Percentiles rank a stretch among this genome's conserved stretches.
phyloP scores from a whole-genome alignment of 345 rosid species.

The Hypericum perforatum region DNA sequence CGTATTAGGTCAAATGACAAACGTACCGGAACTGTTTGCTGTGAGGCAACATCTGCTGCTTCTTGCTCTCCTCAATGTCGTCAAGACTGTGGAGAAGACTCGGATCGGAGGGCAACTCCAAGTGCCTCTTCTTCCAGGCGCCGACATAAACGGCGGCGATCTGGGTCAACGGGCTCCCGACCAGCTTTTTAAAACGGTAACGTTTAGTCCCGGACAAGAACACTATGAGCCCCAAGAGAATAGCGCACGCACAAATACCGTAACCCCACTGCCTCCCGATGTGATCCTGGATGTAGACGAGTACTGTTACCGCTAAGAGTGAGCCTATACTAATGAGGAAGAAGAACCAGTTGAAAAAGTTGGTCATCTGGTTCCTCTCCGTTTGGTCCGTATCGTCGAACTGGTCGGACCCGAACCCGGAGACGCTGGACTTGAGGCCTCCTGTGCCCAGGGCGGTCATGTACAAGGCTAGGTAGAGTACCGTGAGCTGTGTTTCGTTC shows the following conservation, averaged over 20 bases:
- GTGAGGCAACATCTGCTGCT: constrained; percentile 68
- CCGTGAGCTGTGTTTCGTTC: constrained; percentile 43
- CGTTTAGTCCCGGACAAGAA: constrained; percentile 68
- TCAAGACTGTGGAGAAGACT: constrained; percentile 43
- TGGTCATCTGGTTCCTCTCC: constrained; percentile 56
- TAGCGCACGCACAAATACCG: constrained; percentile 71
- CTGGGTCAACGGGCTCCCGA: constrained; percentile 92
- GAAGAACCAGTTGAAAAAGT: constrained; percentile 92
- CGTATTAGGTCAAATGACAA: background rate
- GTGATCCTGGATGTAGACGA: constrained; percentile 84
- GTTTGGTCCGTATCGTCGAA: constrained; percentile 62
- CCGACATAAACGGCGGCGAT: constrained; percentile 53
- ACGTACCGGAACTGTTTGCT: constrained; percentile 65
- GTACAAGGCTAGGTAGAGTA: constrained; percentile 69
- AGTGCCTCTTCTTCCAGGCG: constrained; percentile 56
- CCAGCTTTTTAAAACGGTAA: constrained; percentile 76
- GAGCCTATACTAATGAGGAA: constrained; percentile 82
- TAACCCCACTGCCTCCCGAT: constrained; percentile 85
- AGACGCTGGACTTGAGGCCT: constrained; percentile 89
- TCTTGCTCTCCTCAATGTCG: constrained; percentile 39
- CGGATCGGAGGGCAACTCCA: constrained; percentile 53
- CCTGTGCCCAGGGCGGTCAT: constrained; percentile 87
- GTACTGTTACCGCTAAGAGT: constrained; percentile 67
- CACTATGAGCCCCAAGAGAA: constrained; percentile 40
- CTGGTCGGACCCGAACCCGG: constrained; percentile 94